These are phyloP conservation scores for Scheffersomyces amazonensis DNA, from an alignment of 805 yeast genomes.

Conservation along the genomic window DNA sequence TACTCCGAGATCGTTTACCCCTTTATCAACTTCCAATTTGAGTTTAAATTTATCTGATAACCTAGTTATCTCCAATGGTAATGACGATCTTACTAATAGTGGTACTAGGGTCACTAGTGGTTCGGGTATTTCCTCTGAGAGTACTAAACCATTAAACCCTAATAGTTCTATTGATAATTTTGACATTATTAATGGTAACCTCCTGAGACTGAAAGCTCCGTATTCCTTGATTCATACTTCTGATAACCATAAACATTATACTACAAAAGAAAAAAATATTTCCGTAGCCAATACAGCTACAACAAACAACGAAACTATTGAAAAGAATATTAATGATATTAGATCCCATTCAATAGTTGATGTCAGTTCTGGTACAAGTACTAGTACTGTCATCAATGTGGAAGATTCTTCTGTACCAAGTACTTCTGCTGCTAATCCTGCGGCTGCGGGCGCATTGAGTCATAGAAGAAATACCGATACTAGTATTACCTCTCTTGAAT, in stretches of 20 bases:
- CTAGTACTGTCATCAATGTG: too few relatives aligned
- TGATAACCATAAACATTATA: background rate
- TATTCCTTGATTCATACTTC: constrained; percentile 4
- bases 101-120: constrained; percentile 1
- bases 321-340: background rate
- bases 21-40: background rate
- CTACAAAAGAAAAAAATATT: background rate
- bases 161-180: constrained; percentile 2
- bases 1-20: background rate
- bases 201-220: constrained; percentile 7
- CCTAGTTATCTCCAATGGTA: constrained; percentile 1
- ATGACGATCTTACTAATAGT: constrained; percentile 1
- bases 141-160: constrained; percentile 1
- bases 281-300: too few relatives aligned
- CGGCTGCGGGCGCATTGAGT: background rate
- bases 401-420: too few relatives aligned
- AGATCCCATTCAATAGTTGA: background rate
- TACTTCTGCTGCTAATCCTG: background rate
- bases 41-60: constrained; percentile 1
- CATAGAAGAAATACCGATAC: background rate
- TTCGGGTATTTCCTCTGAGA: background rate
- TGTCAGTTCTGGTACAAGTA: background rate
- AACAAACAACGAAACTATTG: background rate
- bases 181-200: constrained; percentile 3
- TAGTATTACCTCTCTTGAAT: background rate